A percentile compares a stretch with the other conserved stretches of the same genome.
Conservation (phyloP, 108 stramenopile species). For the Heterococcus sp. region DNA sequence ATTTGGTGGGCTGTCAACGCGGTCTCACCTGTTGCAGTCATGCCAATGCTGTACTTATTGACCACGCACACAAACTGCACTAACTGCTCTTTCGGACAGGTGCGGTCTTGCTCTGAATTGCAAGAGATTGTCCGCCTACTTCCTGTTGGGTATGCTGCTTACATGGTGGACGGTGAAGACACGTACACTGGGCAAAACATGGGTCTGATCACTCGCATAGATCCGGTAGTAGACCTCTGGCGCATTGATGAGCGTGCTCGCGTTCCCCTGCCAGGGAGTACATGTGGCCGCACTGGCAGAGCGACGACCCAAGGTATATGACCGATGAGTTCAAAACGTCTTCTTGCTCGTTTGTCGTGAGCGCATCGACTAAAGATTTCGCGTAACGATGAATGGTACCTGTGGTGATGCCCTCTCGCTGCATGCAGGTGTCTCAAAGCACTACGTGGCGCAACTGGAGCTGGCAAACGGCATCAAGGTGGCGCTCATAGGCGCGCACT, state of each 20-base stretch:
- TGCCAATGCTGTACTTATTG: too few species aligned
- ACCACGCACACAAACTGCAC: too few species aligned
- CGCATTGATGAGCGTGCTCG: neutral
- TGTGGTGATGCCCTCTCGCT: too few species aligned
- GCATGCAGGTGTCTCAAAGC: neutral
- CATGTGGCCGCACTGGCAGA: neutral
- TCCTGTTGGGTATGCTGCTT: neutral
- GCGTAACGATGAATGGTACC: too few species aligned
- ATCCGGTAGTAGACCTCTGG: neutral
- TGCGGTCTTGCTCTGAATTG: neutral
- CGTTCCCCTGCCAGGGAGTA: neutral
- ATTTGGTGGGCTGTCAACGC: too few species aligned
- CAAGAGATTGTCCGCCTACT: neutral
- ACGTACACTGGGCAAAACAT: slow-evolving; percentile 2
- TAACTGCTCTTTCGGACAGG: too few species aligned
- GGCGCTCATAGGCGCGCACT: neutral
- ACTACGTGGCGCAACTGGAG: neutral
- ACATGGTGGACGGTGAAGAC: neutral
- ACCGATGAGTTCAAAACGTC: too few species aligned
- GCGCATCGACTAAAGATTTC: too few species aligned
- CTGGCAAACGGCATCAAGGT: neutral
- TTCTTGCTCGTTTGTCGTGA: too few species aligned
- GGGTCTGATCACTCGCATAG: neutral
- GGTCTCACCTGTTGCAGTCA: too few species aligned
- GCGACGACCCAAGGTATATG: neutral